Evolutionary conservation across 129 eudicot species (phyloP), one percentile per base, ranked within the genome.

Genomic region (Calendula officinalis): DNA sequence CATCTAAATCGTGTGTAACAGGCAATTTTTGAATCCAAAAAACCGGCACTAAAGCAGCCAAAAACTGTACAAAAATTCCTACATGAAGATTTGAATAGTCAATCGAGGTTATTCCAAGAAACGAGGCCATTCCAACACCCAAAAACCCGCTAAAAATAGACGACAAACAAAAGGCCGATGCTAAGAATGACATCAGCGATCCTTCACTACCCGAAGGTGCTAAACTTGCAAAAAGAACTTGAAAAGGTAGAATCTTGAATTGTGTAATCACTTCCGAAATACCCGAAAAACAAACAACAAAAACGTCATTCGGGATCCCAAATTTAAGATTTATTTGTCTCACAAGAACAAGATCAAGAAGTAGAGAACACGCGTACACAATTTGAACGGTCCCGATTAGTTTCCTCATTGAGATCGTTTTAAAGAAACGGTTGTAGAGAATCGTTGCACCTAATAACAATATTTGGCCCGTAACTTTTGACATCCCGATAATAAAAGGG

Each of bases 121-220:
- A n/a, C 32, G 99, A 88, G 14, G 96, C 91, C 83, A 92, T 57
- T 34, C 91, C 96, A 43, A 92, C 79, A 1, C 99, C 99, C 48
- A 88, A 78, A 67, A 92, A 81, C 46, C 95, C 99, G 38, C 99
- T 78, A 60, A 80, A 52, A 17, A 92, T 86, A 8, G 99, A 85
- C 12, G 99, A 85, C n/a, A 92, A 75, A 70, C 95, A 85, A 77
- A 92, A 48, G 6, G 89, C 81, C 15, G 95, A 85, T 0, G 99
- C 96, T 45, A 83, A 70, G 71, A 88, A 85, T 6, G 99, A 86
- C 94, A 90, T 88, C 16, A 92, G 74, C 0, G 99, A 92, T 8
- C 92, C 99, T 74, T 92, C 99, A 16, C 95, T 88, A 0, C 99
- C 99, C 0, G 81, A 36, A 10, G 96, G 95, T 45, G 97, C 96